phyloP scores from a whole-genome alignment of 2,329 filamentous ascomycete genomes.

The Aspergillus fructus region DNA sequence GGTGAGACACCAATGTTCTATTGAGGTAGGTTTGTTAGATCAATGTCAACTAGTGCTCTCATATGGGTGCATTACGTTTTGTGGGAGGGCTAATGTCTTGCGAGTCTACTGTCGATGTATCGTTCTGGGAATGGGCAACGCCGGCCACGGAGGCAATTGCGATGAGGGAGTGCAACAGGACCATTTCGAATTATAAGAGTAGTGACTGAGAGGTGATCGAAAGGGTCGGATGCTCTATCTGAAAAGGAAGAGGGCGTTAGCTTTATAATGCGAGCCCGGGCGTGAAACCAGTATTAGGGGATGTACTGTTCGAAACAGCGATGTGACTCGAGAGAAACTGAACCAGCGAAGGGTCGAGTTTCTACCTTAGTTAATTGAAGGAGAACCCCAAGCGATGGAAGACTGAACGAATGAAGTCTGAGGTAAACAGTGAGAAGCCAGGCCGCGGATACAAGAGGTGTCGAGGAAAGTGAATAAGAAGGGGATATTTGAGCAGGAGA shows the following conservation, averaged over 20 bases:
- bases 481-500: background rate
- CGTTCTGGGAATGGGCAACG: constrained; percentile 34
- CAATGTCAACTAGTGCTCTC: background rate
- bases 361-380: background rate
- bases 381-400: background rate
- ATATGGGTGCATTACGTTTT: constrained; percentile 30
- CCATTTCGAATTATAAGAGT: constrained; percentile 21
- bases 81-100: constrained; percentile 35
- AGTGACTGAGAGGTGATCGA: constrained; percentile 1
- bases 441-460: background rate
- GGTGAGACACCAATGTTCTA: constrained; percentile 45
- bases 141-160: constrained; percentile 30
- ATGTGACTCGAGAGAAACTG: background rate
- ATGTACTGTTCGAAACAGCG: background rate
- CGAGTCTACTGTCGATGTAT: constrained; percentile 32
- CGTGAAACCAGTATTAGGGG: background rate
- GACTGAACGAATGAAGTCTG: constrained; percentile 6
- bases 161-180: constrained; percentile 30
- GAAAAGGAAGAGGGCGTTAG: background rate
- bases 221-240: background rate
- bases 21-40: constrained; percentile 5
- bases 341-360: no score
- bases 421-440: background rate
- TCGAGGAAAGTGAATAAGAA: constrained; percentile 2
- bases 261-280: background rate